Conservation (phyloP, 495 filamentous ascomycete genomes). For the Tetracladium setigerum region DNA sequence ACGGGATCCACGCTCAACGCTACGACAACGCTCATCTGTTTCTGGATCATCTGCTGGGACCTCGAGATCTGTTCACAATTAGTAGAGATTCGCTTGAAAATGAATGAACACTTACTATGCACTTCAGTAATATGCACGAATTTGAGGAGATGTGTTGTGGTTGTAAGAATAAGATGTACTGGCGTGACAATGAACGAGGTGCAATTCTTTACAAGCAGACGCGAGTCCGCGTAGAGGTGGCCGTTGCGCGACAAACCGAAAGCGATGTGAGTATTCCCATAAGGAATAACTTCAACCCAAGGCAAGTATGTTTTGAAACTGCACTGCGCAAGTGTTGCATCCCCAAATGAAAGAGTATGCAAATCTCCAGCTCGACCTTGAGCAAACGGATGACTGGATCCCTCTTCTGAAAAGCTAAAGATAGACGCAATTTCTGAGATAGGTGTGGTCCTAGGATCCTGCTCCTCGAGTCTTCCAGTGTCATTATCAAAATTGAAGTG, state of each 20-base stretch:
- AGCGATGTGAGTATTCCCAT: slow-evolving; percentile 32
- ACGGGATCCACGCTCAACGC: slow-evolving; percentile 79
- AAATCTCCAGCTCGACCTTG: slow-evolving; percentile 14
- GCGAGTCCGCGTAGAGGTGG: slow-evolving; percentile 68
- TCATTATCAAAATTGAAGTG: slow-evolving; percentile 13
- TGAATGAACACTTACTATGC: slow-evolving; percentile 45
- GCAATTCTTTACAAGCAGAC: slow-evolving; percentile 69
- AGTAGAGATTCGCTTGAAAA: slow-evolving; percentile 10
- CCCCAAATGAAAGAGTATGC: slow-evolving; percentile 6
- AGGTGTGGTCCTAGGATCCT: background rate
- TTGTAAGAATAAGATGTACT: slow-evolving; percentile 85
- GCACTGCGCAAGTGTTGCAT: slow-evolving; percentile 6
- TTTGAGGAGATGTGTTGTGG: slow-evolving; percentile 82
- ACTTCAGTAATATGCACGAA: slow-evolving; percentile 72
- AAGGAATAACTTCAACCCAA: slow-evolving; percentile 39
- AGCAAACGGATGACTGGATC: slow-evolving; percentile 6
- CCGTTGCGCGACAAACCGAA: slow-evolving; percentile 68
- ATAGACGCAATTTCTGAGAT: slow-evolving; percentile 1
- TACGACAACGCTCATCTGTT: slow-evolving; percentile 85
- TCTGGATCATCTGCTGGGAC: slow-evolving; percentile 85
- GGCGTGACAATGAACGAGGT: slow-evolving; percentile 81
- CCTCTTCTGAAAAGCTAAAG: slow-evolving; percentile 10
- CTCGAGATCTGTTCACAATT: slow-evolving; percentile 51
- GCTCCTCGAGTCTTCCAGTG: slow-evolving; percentile 16
- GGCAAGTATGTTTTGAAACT: slow-evolving; percentile 40